Base-by-base conservation (phyloP, 495 filamentous ascomycete species). In the Lindgomyces ingoldianus region DNA sequence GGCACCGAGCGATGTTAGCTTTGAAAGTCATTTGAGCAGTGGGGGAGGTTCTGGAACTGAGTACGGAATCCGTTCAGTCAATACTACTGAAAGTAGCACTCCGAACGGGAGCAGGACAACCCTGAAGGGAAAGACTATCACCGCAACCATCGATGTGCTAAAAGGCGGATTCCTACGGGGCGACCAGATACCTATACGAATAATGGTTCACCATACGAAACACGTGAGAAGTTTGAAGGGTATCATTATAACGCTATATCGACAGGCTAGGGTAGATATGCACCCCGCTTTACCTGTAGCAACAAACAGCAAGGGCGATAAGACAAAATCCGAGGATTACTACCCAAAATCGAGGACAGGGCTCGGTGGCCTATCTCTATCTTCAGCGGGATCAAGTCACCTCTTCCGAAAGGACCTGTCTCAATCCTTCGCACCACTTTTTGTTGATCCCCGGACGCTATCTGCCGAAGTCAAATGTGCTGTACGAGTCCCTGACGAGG, bases 361-460 rank as follows among this genome's bases (percentile, higher is more conserved):
- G 1, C 84, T 94, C 21, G 89, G 87, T 4, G 91, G 89, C 9
- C 80, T 96, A 21, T 94, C 91, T 0, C 78, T 96, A 30, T 88
- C 89, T 1, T 90, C 90, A 3, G 86, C 87, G 27, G 89, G 89
- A 14, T 89, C 89, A 10, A 91, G 84, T 71, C 92, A 93, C 71
- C 81, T 92, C 22, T 98, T 96, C 71, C 89, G 95, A 46, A 97
- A 98, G 73, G 94, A 98, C 71, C 77, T 98, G 0, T 86, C 88
- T 8, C 94, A 98, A 68, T 87, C 87, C 0, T 89, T 95, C 67
- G 85, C 87, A 6, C 92, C 95, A 3, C 78, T 98, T 26, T 89
- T 95, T 47, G 84, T 98, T 24, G 87, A 98, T 65, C 92, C 91
- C 0, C 77, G 74, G 16, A 90, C 84, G n/a, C 81, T 96, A 59